Base-by-base conservation (phyloP, 306 rosid genomes). In the Hylodesmum podocarpum region DNA sequence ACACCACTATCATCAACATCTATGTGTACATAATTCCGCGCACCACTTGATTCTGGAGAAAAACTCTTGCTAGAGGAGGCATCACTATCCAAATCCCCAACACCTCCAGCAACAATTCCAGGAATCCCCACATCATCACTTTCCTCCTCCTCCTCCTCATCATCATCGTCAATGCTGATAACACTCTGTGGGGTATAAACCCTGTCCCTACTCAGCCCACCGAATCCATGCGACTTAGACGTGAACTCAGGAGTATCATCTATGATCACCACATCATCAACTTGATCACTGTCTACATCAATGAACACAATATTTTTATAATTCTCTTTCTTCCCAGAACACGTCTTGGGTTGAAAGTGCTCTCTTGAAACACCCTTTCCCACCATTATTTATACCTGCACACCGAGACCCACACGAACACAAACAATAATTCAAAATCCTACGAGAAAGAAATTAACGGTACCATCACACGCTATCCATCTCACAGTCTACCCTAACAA, bases 11-110 rank as follows among this genome's bases (percentile, higher is more conserved):
- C 86, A 51, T 82, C 92, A 39, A 57, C 78, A 68, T 86, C 86
- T 39, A 80, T 63, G 46, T 74, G 66, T 16, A 77, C 47, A 12
- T 75, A 79, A 70, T 72, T 74, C 51, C 22, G 63, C 81, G 22
- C 8, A n/a, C 58, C 29, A 19, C 76, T 76, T 70, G 84, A 70
- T 10, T 73, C 41, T 55, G 87, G 69, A 78, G 80, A 82, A 74
- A 24, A 46, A 77, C 80, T 77, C 83, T 83, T 86, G 82, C 86
- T 88, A 55, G 96, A 90, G 76, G 87, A 84, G 51, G 92, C 94
- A 81, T 96, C 99, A 14, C 96, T 90, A 79, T 91, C 97, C 72
- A 87, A 79, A 18, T 91, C 96, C 49, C 90, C 91, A 84, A 77
- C 81, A 78, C 72, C 88, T 39, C 72, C 90, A 66, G 65, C 82